These are phyloP conservation scores for Calonectria hawksworthii DNA, from an alignment of 2,329 filamentous ascomycete species.

Conservation along the genomic window DNA sequence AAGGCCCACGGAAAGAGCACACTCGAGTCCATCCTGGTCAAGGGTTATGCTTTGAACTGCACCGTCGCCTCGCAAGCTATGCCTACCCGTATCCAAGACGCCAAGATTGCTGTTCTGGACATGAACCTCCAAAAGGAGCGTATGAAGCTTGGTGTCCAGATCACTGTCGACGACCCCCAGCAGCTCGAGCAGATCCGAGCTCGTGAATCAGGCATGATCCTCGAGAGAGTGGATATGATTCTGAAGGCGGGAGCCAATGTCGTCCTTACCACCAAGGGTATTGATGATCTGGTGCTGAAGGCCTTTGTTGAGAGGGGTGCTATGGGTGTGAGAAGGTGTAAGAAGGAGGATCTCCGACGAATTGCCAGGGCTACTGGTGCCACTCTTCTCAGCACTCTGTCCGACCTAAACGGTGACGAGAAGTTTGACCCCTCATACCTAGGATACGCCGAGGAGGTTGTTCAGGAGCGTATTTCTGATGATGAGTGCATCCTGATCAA, in stretches of 20 bases:
- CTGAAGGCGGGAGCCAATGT: constrained; percentile 98
- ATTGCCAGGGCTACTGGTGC: constrained; percentile 97
- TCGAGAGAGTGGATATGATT: constrained; percentile 97
- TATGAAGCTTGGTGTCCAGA: constrained; percentile 99
- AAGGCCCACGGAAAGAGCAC: constrained; percentile 97
- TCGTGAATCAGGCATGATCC: constrained; percentile 91
- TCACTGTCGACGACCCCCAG: constrained; percentile 96
- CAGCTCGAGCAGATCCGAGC: constrained; percentile 98
- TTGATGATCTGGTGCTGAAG: constrained; percentile 96
- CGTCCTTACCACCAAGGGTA: constrained; percentile 96
- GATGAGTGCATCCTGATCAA: constrained; percentile 98
- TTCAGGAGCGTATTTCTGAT: constrained; percentile 98
- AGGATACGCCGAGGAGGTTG: constrained; percentile 93
- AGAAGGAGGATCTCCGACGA: constrained; percentile 96
- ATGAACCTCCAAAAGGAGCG: constrained; percentile 99
- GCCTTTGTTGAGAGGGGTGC: constrained; percentile 93
- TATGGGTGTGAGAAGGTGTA: constrained; percentile 96
- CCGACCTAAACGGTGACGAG: constrained; percentile 97
- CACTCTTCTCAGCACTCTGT: constrained; percentile 91
- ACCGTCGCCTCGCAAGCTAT: constrained; percentile 98
- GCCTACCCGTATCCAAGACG: constrained; percentile 91
- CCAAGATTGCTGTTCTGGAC: constrained; percentile 96
- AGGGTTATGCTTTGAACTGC: constrained; percentile 98
- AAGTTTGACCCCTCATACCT: constrained; percentile 93
- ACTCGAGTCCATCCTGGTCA: constrained; percentile 89